Evolutionary conservation across 169 alveolate genomes (phyloP), one percentile per base, ranked within the genome.

Genomic region (Neospora caninum): DNA sequence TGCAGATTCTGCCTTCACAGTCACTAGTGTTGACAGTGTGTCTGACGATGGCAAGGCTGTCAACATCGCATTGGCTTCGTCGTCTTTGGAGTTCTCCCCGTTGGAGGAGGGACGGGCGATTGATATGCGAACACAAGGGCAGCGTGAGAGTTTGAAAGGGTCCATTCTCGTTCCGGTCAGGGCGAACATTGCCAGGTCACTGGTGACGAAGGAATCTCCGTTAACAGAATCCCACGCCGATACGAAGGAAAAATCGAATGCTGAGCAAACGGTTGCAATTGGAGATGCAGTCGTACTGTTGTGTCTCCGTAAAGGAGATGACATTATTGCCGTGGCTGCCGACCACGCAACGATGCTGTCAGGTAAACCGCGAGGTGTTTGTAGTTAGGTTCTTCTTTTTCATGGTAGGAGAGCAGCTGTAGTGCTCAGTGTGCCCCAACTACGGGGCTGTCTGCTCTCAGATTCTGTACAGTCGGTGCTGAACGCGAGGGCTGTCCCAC

Each of bases 1-100:
- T 78, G 43, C 87, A 78, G 87, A 78, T 34, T 78, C 87, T 0
- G 87, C 87, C 45, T 78, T 78, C 43, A 39, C 87, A 7, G 87
- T 78, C 34, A 34, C 53, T 25, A 0, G 13, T 78, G 87, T 78
- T 4, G 78, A 78, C 9, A 78, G 43, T 45, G 43, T 78, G 87
- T 18, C 53, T 25, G 45, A 78, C 43, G 25, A 25, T 64, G 87
- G 45, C 45, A 34, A 0, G 43, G 43, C 34, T 25, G 45, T 78
- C 87, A 39, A 78, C 43, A 34, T 64, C 13, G 34, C 13, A 31
- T 22, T 78, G 34, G 13, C 87, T 39, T 39, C 45, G 43, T 25
- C 42, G 43, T 20, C 87, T 4, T 22, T 34, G 31, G 45, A 39
- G 41, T 39, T 78, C 20, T 16, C 27, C 53, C 42, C 7, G 45